Base-by-base conservation (phyloP, 352 stramenopile genomes). In the Globisporangium radiosum region DNA sequence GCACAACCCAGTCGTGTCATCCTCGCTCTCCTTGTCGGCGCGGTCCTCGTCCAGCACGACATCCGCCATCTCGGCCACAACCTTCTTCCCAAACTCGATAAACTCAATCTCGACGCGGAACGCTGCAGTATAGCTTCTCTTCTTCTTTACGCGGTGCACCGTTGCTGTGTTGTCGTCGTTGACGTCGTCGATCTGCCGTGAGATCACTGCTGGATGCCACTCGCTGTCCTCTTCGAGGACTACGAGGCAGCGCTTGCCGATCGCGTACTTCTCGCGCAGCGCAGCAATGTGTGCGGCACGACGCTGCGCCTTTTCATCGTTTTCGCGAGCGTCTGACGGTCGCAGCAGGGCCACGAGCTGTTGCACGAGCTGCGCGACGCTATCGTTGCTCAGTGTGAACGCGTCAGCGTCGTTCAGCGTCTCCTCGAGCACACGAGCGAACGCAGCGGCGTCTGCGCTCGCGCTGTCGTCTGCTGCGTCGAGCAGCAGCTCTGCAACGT, bases 81-180 rank as follows among this genome's bases (percentile, higher is more conserved):
- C 79, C 53, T 75, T 75, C 70, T 92, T 90, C 59, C 76, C 82
- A 53, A 90, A 94, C 58, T 92, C 85, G 33, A 91, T 54, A 45
- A 92, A 92, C 60, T 86, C 75, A 37, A 94, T 71, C 43, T 90
- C 79, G 5, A 91, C 11, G 4, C 39, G 36, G 56, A 67, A 67
- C 33, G 43, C 49, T 6, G 17, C 49, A 7, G 7, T 7, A 14
- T n/a, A 43, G 13, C 67, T 57, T 54, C 81, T 62, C 17, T 55
- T 75, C 25, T 25, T 25, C 25, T 53, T 44, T 66, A n/a, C 39
- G 53, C 33, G 17, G 40, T 44, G 40, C 40, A 14, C 14, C 10
- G 15, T 9, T 60, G 1, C 62, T 63, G 0, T 63, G 51, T 0
- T 66, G 57, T 48, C 39, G 47, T n/a, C 59, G 52, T 19, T 25